Base-by-base conservation (phyloP, 2,329 filamentous ascomycete genomes). In the Phialocephala subalpina region DNA sequence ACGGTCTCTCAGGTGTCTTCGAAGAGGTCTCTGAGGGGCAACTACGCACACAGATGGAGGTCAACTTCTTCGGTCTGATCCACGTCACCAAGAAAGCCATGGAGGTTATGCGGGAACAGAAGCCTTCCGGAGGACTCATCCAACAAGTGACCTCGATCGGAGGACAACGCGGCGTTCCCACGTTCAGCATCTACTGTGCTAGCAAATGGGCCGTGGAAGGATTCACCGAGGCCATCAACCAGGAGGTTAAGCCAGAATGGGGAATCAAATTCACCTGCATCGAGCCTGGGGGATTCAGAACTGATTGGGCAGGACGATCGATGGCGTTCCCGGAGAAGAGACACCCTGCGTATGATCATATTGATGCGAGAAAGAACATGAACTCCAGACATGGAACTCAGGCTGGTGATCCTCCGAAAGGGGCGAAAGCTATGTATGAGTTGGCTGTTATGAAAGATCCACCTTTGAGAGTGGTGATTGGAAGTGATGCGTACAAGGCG, bases 31-130 rank as follows among this genome's bases (percentile, higher is more conserved):
- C 78, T 0, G 79, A 86, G 1, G 73, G 79, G 1, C 80, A 86
- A 35, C 82, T 85, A 49, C 79, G 82, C 1, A 80, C 74, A 2
- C 83, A 88, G 70, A 82, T 89, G 75, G 84, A 90, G 58, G 81
- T 86, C 66, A 89, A 90, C 71, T 84, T 88, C 72, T 87, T 86
- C 63, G 87, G 87, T 2, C 75, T 87, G 0, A 73, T 88, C 4
- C 80, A 84, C 53, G 82, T 87, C 0, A 87, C 85, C 5, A 80
- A 78, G 7, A 79, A 79, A 4, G 77, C 77, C 1, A 66, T 80
- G 3, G 76, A 78, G 1, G 73, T 79, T 0, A 70, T 82, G 68
- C 73, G 78, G 2, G 64, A 75, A 49, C 69, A 75, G 70, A 38
- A 79, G 35, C 72, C 75, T 73, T n/a, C 72, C 76, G 52, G 78